Percentiles rank a stretch among this genome's conserved stretches.
These are phyloP conservation scores for Tylopilus intermedius DNA, from an alignment of 768 basidiomycete species.

Conservation along the genomic window DNA sequence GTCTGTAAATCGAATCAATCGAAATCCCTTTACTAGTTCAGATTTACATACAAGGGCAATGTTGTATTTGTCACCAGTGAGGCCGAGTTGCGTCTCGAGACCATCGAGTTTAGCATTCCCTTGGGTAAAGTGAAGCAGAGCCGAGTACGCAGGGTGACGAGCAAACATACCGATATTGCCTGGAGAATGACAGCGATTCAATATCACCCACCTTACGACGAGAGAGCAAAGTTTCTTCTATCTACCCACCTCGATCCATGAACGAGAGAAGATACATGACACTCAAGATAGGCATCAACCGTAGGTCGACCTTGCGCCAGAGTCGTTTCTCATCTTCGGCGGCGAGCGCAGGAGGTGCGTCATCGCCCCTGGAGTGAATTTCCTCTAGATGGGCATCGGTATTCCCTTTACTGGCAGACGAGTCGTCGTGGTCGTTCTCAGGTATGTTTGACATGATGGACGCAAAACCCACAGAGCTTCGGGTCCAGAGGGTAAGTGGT, in stretches of 20 bases:
- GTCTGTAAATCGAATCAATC: slow-evolving; percentile 37
- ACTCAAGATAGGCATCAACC: slow-evolving; percentile 54
- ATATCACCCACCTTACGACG: not conserved
- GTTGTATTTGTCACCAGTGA: slow-evolving; percentile 59
- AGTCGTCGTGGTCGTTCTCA: not conserved
- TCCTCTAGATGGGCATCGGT: not conserved
- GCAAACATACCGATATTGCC: slow-evolving; percentile 50
- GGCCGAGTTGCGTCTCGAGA: slow-evolving; percentile 47
- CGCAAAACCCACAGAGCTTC: not conserved
- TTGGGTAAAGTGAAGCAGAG: not conserved
- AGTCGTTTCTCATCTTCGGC: slow-evolving; percentile 46
- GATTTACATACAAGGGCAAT: slow-evolving; percentile 50
- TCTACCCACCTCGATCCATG: slow-evolving; percentile 51
- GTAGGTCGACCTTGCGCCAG: slow-evolving; percentile 54
- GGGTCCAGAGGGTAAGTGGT: not conserved
- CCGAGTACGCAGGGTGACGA: not conserved
- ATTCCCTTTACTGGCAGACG: not conserved
- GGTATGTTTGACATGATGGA: not conserved
- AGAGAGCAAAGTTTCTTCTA: not conserved
- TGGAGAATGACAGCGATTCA: slow-evolving; percentile 13
- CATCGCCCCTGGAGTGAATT: not conserved
- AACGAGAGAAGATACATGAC: slow-evolving; percentile 61
- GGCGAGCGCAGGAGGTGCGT: slow-evolving; percentile 4
- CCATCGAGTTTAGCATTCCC: slow-evolving; percentile 70
- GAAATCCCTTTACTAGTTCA: not conserved